A percentile compares a stretch with the other conserved stretches of the same genome.
Evolutionary conservation across 2,329 filamentous ascomycete species (phyloP).

Genomic region (Westerdykella sp.): DNA sequence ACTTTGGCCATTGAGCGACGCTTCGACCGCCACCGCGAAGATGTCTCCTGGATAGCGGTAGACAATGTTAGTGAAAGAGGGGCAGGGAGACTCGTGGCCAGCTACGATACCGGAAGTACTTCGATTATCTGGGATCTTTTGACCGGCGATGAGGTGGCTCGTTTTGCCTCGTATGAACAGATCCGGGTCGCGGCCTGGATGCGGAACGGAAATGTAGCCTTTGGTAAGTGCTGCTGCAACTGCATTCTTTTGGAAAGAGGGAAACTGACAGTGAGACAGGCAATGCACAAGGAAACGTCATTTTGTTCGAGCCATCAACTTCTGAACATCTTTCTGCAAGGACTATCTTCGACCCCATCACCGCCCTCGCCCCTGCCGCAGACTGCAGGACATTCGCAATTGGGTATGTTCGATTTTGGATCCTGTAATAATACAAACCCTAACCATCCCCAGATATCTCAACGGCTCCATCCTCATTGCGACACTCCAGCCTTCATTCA

Average conservation of each 20-base stretch:
- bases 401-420: conserved; percentile 54
- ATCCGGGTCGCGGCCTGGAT: conserved; percentile 87
- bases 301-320: conserved; percentile 87
- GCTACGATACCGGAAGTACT: conserved; percentile 84
- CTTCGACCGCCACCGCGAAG: conserved; percentile 76
- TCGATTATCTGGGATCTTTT: conserved; percentile 96
- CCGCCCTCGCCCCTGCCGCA: conserved; percentile 78
- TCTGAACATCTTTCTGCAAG: conserved; percentile 86
- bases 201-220: conserved; percentile 92
- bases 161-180: conserved; percentile 88
- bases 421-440: conserved; percentile 6
- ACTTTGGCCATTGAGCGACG: conserved; percentile 81
- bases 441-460: conserved; percentile 60
- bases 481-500: conserved; percentile 83
- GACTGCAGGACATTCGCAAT: conserved; percentile 96
- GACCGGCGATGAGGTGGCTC: conserved; percentile 80
- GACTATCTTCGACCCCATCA: conserved; percentile 92
- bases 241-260: background rate
- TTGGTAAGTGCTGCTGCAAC: conserved; percentile 58
- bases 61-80: conserved; percentile 88
- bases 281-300: conserved; percentile 86
- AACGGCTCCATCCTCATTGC: conserved; percentile 92
- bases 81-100: conserved; percentile 78
- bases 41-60: conserved; percentile 76
- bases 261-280: conserved; percentile 48